Evolutionary conservation across 2,329 filamentous ascomycete genomes (phyloP).

Genomic region (Rhinocladiella mackenziei): DNA sequence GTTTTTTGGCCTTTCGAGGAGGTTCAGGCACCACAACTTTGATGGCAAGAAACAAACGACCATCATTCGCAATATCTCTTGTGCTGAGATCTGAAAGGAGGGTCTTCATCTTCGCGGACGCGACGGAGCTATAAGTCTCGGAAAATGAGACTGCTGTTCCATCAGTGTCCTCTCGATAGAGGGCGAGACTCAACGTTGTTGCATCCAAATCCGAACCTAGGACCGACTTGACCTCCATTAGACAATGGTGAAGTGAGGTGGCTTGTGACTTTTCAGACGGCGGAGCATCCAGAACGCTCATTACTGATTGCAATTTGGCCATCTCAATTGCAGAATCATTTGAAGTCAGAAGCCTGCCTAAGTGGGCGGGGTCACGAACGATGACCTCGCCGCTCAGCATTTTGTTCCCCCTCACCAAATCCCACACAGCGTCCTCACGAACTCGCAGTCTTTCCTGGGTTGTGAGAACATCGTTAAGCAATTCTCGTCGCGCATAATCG

Average conservation of each 20-base stretch:
- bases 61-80: constrained; percentile 62
- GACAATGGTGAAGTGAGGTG: constrained; percentile 56
- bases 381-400: constrained; percentile 90
- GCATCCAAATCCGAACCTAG: constrained; percentile 71
- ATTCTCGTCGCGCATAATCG: constrained; percentile 79
- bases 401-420: constrained; percentile 90
- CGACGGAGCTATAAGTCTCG: constrained; percentile 69
- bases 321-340: constrained; percentile 91
- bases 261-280: constrained; percentile 65
- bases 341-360: constrained; percentile 80
- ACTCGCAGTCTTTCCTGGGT: constrained; percentile 73
- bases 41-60: constrained; percentile 74
- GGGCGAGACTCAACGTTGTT: constrained; percentile 70
- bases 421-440: constrained; percentile 90
- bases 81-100: constrained; percentile 83
- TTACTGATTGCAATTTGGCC: constrained; percentile 85
- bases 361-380: constrained; percentile 78
- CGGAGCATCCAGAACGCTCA: constrained; percentile 87
- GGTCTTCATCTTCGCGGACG: constrained; percentile 69
- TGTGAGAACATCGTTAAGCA: constrained; percentile 91
- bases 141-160: constrained; percentile 65
- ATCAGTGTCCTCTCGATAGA: constrained; percentile 67
- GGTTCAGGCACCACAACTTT: constrained; percentile 65
- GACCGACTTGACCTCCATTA: constrained; percentile 80
- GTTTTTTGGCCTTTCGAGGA: constrained; percentile 29